Percentiles rank a stretch among this genome's conserved stretches.
phyloP scores from a whole-genome alignment of 768 basidiomycete species.

The Favolaschia claudopus region DNA sequence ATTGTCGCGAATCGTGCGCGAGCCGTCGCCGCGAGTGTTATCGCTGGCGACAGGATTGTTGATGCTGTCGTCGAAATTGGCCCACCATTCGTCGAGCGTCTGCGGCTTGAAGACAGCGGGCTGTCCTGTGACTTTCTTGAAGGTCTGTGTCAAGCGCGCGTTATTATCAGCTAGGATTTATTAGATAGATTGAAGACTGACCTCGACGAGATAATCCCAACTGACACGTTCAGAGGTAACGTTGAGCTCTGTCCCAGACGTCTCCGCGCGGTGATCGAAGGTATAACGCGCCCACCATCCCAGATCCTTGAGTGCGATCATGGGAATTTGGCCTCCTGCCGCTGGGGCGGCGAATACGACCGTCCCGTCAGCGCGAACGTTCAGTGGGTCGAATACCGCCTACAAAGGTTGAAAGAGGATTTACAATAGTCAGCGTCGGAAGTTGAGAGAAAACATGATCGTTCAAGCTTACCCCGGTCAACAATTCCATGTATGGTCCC shows the following conservation, averaged over 20 bases:
- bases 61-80: slow-evolving; percentile 7
- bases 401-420: background rate
- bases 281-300: slow-evolving; percentile 50
- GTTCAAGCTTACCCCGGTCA: background rate
- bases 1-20: slow-evolving; percentile 10
- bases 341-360: slow-evolving; percentile 48
- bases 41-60: slow-evolving; percentile 9
- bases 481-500: slow-evolving; percentile 17
- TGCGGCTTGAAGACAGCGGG: slow-evolving; percentile 1
- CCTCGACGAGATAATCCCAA: slow-evolving; percentile 44
- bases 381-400: slow-evolving; percentile 11
- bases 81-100: slow-evolving; percentile 11
- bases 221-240: slow-evolving; percentile 46
- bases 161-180: background rate
- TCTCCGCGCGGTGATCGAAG: slow-evolving; percentile 44
- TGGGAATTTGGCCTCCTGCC: slow-evolving; percentile 43
- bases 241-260: slow-evolving; percentile 44
- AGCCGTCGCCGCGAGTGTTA: slow-evolving; percentile 6
- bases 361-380: slow-evolving; percentile 45
- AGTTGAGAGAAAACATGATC: background rate
- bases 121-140: slow-evolving; percentile 11
- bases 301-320: slow-evolving; percentile 48
- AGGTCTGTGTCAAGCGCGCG: slow-evolving; percentile 3
- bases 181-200: background rate
- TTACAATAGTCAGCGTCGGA: background rate